phyloP scores from a whole-genome alignment of 805 yeast genomes.

The Ogataea henricii region DNA sequence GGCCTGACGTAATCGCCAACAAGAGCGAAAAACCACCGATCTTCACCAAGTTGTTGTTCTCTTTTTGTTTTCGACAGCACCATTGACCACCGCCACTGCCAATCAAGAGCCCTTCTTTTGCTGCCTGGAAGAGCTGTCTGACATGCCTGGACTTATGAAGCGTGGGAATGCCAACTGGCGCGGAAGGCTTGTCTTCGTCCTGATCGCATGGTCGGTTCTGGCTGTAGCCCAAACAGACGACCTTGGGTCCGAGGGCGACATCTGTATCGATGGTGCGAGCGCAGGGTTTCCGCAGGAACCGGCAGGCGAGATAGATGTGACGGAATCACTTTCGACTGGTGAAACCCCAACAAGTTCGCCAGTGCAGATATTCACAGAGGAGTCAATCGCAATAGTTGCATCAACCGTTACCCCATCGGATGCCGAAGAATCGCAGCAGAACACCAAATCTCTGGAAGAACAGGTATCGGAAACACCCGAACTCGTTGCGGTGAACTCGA shows the following conservation, averaged over 20 bases:
- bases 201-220: background rate
- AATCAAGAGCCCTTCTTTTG: background rate
- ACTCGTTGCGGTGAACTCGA: too few relatives aligned
- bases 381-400: background rate
- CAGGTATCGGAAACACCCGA: background rate
- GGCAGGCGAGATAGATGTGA: background rate
- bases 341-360: background rate
- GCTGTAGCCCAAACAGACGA: background rate
- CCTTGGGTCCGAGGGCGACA: background rate
- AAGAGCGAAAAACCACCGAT: slow-evolving; percentile 2
- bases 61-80: background rate
- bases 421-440: background rate
- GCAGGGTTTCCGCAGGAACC: background rate
- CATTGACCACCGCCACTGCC: background rate
- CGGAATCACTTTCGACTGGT: background rate
- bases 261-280: background rate
- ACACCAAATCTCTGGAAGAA: background rate
- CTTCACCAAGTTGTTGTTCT: background rate
- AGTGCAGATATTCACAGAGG: background rate
- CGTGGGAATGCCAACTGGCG: background rate
- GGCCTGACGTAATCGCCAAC: slow-evolving; percentile 1
- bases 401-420: background rate
- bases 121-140: background rate
- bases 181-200: background rate
- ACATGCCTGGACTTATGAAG: background rate